These are phyloP conservation scores for Mycosphaerella sp. DNA, from an alignment of 2,329 filamentous ascomycete species.

Conservation along the genomic window DNA sequence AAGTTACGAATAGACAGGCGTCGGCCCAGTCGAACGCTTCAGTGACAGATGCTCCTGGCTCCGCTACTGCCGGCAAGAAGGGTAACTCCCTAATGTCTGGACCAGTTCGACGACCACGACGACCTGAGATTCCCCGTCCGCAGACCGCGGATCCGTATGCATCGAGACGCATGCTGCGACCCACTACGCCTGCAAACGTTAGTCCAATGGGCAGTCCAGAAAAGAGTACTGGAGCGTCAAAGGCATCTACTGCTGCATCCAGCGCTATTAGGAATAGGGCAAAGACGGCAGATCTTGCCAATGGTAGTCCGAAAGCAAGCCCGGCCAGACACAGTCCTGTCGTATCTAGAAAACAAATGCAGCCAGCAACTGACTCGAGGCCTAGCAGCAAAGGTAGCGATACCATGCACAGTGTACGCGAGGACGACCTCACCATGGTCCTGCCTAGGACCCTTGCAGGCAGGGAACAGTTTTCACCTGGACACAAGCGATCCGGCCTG, in stretches of 20 bases:
- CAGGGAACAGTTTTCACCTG: constrained; percentile 32
- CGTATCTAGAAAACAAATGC: constrained; percentile 19
- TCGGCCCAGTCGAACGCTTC: constrained; percentile 29
- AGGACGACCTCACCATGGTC: constrained; percentile 46
- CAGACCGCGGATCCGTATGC: constrained; percentile 53
- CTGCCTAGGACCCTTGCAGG: constrained; percentile 37
- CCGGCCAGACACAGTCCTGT: constrained; percentile 29
- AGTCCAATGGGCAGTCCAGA: constrained; percentile 44
- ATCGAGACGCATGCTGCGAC: constrained; percentile 33
- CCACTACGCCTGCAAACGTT: constrained; percentile 42
- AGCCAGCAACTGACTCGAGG: constrained; percentile 22
- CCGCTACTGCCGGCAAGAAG: constrained; percentile 34
- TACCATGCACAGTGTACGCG: constrained; percentile 27
- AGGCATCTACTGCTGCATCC: constrained; percentile 26
- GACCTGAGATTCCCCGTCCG: constrained; percentile 44
- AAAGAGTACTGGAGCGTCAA: constrained; percentile 30
- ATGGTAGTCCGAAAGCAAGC: constrained; percentile 30
- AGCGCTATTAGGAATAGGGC: constrained; percentile 27
- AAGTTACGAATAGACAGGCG: constrained; percentile 27
- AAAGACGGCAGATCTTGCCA: constrained; percentile 16
- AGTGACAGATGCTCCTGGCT: constrained; percentile 21
- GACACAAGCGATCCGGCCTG: constrained; percentile 35
- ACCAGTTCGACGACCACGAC: constrained; percentile 50
- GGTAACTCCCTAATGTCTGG: constrained; percentile 50
- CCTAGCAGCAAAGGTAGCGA: constrained; percentile 34